Percentiles rank a stretch among this genome's conserved stretches.
Evolutionary conservation across 2,329 filamentous ascomycete species (phyloP).

Genomic region (Zymoseptoria tritici): DNA sequence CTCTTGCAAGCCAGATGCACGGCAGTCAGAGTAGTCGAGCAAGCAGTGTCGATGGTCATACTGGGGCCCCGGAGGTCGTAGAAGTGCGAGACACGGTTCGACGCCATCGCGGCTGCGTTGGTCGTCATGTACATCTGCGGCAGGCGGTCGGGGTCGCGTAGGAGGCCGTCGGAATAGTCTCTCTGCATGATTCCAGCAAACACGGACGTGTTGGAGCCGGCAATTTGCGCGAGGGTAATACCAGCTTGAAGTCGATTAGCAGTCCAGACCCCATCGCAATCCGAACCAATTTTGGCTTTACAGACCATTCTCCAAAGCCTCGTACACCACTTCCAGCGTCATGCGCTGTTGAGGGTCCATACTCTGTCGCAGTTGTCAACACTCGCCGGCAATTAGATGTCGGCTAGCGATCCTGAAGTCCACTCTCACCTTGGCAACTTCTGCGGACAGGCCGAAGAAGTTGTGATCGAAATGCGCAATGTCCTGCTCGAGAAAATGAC

Average conservation of each 20-base stretch:
- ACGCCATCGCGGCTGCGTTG: neutral
- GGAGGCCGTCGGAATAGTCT: constrained; percentile 7
- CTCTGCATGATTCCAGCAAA: constrained; percentile 12
- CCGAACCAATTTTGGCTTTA: neutral
- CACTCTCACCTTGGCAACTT: constrained; percentile 9
- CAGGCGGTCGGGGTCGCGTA: neutral
- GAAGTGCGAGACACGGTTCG: neutral
- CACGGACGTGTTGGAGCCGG: constrained; percentile 10
- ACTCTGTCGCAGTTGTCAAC: neutral
- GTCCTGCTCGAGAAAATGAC: constrained; percentile 15
- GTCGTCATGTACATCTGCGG: neutral
- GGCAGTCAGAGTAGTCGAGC: constrained; percentile 36
- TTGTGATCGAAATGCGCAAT: constrained; percentile 11
- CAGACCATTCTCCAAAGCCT: constrained; percentile 1
- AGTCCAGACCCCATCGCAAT: too few species aligned
- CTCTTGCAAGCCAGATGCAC: constrained; percentile 27
- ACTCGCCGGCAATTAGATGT: too few species aligned
- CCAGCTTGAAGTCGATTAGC: constrained; percentile 2
- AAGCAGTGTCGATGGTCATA: constrained; percentile 42
- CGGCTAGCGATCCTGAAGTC: neutral
- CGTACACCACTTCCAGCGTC: constrained; percentile 10
- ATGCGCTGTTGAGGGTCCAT: constrained; percentile 20
- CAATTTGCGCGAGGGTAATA: constrained; percentile 3
- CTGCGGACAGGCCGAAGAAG: constrained; percentile 15
- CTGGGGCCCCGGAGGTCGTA: constrained; percentile 27